Percentiles rank a stretch among this genome's conserved stretches.
phyloP scores from a whole-genome alignment of 805 yeast species.

The Tetrapisispora namnaoensis region DNA sequence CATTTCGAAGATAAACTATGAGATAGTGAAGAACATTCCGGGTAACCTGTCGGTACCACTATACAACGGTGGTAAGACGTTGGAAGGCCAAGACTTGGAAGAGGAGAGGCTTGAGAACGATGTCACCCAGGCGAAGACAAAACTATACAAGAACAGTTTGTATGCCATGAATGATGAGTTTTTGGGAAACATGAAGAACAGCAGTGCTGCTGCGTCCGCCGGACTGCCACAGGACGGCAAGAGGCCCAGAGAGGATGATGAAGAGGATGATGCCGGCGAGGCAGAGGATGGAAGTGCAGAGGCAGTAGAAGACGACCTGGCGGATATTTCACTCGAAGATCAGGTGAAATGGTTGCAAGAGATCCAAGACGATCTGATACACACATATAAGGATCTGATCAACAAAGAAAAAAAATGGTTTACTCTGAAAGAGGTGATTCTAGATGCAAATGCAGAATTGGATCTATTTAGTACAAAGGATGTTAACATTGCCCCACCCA shows the following conservation, averaged over 20 bases:
- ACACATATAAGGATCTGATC: constrained; percentile 13
- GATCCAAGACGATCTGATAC: constrained; percentile 13
- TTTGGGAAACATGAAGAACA: constrained; percentile 6
- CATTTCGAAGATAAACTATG: constrained; percentile 27
- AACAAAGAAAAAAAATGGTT: constrained; percentile 26
- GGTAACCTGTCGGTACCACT: constrained; percentile 15
- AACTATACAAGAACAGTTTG: constrained; percentile 20
- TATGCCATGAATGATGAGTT: constrained; percentile 24
- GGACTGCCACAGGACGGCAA: background rate
- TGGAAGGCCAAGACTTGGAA: constrained; percentile 3
- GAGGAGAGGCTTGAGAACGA: constrained; percentile 12
- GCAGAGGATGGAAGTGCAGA: background rate
- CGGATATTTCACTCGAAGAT: constrained; percentile 1
- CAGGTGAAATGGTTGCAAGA: constrained; percentile 15
- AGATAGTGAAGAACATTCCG: constrained; percentile 26
- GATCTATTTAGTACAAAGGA: constrained; percentile 24
- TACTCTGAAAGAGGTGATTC: constrained; percentile 21
- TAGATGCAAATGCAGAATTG: constrained; percentile 27
- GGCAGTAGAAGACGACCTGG: background rate
- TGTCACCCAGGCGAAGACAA: constrained; percentile 17
- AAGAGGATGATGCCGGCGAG: background rate
- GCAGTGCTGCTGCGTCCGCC: background rate
- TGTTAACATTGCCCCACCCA: background rate
- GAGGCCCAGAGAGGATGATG: background rate
- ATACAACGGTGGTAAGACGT: constrained; percentile 2